Percentiles rank a stretch among this genome's conserved stretches.
Evolutionary conservation across 371 early-diverging fungal species (phyloP).

Genomic region (Phascolomyces articulosus): DNA sequence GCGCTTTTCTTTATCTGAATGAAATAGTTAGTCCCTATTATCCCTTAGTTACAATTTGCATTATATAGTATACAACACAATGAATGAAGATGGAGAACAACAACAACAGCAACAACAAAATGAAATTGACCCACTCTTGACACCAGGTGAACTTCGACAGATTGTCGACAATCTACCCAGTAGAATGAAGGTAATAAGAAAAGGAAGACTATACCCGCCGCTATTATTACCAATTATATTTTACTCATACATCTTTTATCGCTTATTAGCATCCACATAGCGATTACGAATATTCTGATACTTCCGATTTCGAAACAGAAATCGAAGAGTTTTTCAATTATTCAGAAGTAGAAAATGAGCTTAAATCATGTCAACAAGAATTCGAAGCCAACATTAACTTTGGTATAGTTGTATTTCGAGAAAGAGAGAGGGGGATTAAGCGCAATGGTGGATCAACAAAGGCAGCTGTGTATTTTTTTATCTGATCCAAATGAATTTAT

Average conservation of each 20-base stretch:
- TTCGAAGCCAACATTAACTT: slow-evolving; percentile 46
- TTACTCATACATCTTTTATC: not conserved
- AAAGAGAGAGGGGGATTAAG: too few species aligned
- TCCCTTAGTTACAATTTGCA: too few species aligned
- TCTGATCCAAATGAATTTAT: not conserved
- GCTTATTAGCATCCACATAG: slow-evolving; percentile 50
- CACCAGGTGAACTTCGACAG: slow-evolving; percentile 36
- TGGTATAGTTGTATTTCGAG: slow-evolving; percentile 4
- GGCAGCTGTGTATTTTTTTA: not conserved
- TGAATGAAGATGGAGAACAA: slow-evolving; percentile 1
- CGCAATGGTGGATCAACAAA: too few species aligned
- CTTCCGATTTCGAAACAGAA: slow-evolving; percentile 62
- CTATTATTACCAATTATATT: not conserved
- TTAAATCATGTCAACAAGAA: slow-evolving; percentile 45
- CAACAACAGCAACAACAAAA: slow-evolving; percentile 4
- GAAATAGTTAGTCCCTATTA: too few species aligned
- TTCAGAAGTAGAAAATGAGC: slow-evolving; percentile 55
- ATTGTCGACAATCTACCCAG: slow-evolving; percentile 36
- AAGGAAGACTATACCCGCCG: not conserved
- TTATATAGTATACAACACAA: not conserved
- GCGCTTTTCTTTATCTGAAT: too few species aligned
- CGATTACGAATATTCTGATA: slow-evolving; percentile 67
- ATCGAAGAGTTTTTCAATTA: slow-evolving; percentile 79
- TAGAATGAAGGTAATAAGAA: slow-evolving; percentile 27
- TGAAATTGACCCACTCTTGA: slow-evolving; percentile 28